Evolutionary conservation across 2,329 filamentous ascomycete species (phyloP).

Genomic region (Phaeosphaeria sp.): DNA sequence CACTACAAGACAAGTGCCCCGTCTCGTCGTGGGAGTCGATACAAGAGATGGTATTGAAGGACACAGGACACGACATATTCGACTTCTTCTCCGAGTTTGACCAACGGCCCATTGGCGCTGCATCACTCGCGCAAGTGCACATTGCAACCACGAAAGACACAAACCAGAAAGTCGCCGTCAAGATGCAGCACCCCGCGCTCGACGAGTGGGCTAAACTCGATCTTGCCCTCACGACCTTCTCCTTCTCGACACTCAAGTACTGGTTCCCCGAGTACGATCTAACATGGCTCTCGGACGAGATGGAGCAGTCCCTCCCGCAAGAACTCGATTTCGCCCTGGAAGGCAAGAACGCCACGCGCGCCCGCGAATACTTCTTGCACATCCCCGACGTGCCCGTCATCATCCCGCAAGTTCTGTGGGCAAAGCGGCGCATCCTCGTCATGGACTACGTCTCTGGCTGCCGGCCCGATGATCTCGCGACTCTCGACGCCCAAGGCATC

Average conservation of each 20-base stretch:
- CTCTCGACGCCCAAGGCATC: constrained; percentile 83
- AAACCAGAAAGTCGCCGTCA: constrained; percentile 89
- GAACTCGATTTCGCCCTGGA: constrained; percentile 91
- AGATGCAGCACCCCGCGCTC: constrained; percentile 90
- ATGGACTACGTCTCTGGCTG: constrained; percentile 92
- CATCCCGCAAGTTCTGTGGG: constrained; percentile 89
- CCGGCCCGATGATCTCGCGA: constrained; percentile 87
- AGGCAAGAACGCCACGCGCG: constrained; percentile 80
- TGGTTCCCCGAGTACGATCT: constrained; percentile 99
- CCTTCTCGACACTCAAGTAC: constrained; percentile 85
- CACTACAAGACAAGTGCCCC: constrained; percentile 93
- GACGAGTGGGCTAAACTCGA: constrained; percentile 92
- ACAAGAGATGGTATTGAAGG: constrained; percentile 80
- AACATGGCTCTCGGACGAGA: constrained; percentile 92
- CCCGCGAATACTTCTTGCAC: constrained; percentile 79
- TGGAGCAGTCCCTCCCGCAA: constrained; percentile 87
- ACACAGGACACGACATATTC: constrained; percentile 79
- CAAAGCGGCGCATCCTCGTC: constrained; percentile 85
- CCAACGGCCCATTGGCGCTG: constrained; percentile 81
- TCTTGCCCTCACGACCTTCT: constrained; percentile 83
- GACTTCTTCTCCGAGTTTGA: constrained; percentile 90
- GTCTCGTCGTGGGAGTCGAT: constrained; percentile 89
- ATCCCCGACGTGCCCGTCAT: constrained; percentile 80
- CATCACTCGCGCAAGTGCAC: constrained; percentile 94
- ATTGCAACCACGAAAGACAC: constrained; percentile 81